phyloP scores from a whole-genome alignment of 208 protist genomes.

The Trypanosoma vivax region DNA sequence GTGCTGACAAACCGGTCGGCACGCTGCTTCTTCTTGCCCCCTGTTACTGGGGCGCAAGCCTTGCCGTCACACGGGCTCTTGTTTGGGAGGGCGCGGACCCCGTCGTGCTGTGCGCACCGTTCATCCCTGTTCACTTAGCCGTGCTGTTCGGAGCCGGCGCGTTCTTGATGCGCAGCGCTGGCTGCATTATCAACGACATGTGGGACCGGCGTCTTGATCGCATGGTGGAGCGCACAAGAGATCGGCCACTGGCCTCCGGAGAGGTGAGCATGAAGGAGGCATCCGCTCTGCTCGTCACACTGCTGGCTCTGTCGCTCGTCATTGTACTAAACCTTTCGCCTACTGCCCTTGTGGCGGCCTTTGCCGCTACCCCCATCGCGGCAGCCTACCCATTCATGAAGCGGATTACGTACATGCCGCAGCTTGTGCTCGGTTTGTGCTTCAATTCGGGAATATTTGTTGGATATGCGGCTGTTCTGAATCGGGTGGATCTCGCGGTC shows the following conservation, averaged over 20 bases:
- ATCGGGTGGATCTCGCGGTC: constrained; percentile 59
- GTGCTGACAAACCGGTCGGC: constrained; percentile 59
- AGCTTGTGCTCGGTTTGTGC: constrained; percentile 71
- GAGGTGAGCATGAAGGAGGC: constrained; percentile 51
- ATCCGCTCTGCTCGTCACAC: constrained; percentile 28
- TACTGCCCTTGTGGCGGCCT: constrained; percentile 35
- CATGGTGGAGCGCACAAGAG: constrained; percentile 61
- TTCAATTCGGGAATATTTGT: constrained; percentile 87
- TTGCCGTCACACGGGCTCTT: constrained; percentile 74
- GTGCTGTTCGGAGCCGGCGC: constrained; percentile 56
- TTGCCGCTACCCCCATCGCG: constrained; percentile 59
- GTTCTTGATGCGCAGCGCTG: constrained; percentile 75
- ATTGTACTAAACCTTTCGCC: constrained; percentile 70
- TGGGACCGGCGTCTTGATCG: constrained; percentile 73
- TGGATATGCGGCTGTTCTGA: constrained; percentile 78
- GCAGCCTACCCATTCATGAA: constrained; percentile 82
- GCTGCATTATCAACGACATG: constrained; percentile 85
- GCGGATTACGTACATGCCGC: constrained; percentile 69
- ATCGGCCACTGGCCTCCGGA: constrained; percentile 57
- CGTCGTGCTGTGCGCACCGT: constrained; percentile 58
- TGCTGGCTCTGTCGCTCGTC: constrained; percentile 34
- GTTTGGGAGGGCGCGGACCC: constrained; percentile 85
- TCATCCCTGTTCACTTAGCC: constrained; percentile 71
- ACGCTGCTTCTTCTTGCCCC: constrained; percentile 70
- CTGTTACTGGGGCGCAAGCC: constrained; percentile 70